phyloP scores from a whole-genome alignment of 768 basidiomycete species.

The Leccinum aurantiacum region DNA sequence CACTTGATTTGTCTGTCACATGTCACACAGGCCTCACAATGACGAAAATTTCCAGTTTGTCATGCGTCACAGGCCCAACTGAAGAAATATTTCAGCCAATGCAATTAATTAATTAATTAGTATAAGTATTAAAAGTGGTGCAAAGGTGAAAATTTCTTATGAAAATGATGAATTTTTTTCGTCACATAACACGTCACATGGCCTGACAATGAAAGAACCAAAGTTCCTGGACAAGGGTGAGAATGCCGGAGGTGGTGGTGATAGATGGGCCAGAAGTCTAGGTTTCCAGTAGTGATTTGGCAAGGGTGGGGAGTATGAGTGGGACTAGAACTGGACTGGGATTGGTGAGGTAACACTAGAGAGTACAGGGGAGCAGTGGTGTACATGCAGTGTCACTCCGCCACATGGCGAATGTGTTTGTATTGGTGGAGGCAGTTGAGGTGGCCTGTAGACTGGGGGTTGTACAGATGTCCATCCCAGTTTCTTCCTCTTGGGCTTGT shows the following conservation, averaged over 20 bases:
- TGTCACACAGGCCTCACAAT: no score
- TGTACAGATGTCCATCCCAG: slow-evolving; percentile 22
- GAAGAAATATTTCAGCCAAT: no score
- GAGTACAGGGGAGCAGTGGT: slow-evolving; percentile 19
- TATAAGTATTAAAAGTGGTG: no score
- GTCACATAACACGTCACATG: no score
- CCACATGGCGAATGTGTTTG: slow-evolving; percentile 16
- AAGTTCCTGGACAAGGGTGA: slow-evolving; percentile 41
- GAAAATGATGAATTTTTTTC: no score
- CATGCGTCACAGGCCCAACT: no score
- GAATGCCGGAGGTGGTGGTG: slow-evolving; percentile 33
- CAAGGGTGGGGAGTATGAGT: slow-evolving; percentile 39
- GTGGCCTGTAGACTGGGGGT: slow-evolving; percentile 21
- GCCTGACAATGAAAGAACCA: neutral
- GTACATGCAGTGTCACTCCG: slow-evolving; percentile 21
- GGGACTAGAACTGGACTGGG: slow-evolving; percentile 34
- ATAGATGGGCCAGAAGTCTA: slow-evolving; percentile 38
- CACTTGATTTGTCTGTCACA: no score
- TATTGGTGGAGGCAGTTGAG: slow-evolving; percentile 4
- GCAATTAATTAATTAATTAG: no score
- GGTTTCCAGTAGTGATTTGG: slow-evolving; percentile 34
- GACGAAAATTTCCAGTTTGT: no score
- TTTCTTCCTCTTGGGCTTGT: slow-evolving; percentile 27
- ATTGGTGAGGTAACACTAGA: slow-evolving; percentile 22
- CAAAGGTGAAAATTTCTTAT: no score